Base-by-base conservation (phyloP, 1,284 basidiomycete genomes). In the Sanghuangporus sanghuang region DNA sequence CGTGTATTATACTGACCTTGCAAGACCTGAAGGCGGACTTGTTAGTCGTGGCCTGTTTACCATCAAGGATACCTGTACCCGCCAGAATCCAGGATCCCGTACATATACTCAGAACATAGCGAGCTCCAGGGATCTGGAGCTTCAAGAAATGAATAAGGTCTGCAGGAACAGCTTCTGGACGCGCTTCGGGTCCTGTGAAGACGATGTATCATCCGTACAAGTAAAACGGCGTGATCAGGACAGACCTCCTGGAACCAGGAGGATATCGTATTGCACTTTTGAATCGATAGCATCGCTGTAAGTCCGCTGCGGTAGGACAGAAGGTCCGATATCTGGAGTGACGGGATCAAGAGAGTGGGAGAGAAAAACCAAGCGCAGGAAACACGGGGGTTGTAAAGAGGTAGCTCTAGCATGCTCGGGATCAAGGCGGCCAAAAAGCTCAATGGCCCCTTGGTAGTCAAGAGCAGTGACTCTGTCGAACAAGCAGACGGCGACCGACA, bases 391-490 rank as follows among this genome's bases (percentile, higher is more conserved):
- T 16, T 46, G 35, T 9, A 38, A 16, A 40, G 54, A 63, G 54
- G 67, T 61, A 23, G 61, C 54, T 1, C 68, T 67, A 27, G 66
- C 21, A 55, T 68, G 69, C 42, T 71, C 67, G 38, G 71, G 67
- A 12, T 68, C 69, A 12, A 76, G 57, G 21, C 70, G 68, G 46
- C 71, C 70, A 23, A 75, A 65, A 7, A 76, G 59, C 52, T 75
- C 73, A n/a, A 74, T 61, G 7, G 73, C 70, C 3, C 74, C 74
- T 67, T 74, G 72, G 57, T 69, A 75, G 61, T 75, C 74, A 36
- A 71, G 68, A 14, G 66, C 66, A 21, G 71, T 71, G 18, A 72
- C 70, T n/a, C 66, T 67, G 16, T 70, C 69, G 57, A 69, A 74
- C 40, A 74, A 67, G 61, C 74, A 75, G 32, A 74, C 68, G 6